Evolutionary conservation across 108 stramenopile species (phyloP).

Genomic region (Cyclotella distinguenda): DNA sequence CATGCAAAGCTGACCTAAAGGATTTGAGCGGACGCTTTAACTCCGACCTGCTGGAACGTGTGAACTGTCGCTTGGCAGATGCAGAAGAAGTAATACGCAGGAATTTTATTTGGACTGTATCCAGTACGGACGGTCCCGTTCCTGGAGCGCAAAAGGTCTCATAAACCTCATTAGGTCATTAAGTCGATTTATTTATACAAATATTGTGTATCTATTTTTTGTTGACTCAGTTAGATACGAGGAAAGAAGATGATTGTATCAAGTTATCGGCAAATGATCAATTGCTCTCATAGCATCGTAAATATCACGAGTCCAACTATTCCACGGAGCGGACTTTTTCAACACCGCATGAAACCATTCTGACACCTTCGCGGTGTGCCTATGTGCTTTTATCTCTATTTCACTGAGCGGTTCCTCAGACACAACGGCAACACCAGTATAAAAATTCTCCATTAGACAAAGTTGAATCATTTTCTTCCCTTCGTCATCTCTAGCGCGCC

Average conservation of each 20-base stretch:
- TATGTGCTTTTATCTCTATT: constrained; percentile 12
- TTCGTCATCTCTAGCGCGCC: constrained; percentile 54
- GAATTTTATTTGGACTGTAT: constrained; percentile 13
- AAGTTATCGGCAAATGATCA: constrained; percentile 71
- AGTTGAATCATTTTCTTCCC: constrained; percentile 51
- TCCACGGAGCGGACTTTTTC: constrained; percentile 73
- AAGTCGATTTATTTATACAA: background rate
- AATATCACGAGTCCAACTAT: constrained; percentile 72
- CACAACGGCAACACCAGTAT: constrained; percentile 39
- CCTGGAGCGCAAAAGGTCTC: too few species aligned
- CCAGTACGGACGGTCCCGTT: background rate
- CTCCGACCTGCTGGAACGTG: background rate
- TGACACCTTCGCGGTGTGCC: constrained; percentile 51
- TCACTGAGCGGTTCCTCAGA: constrained; percentile 31
- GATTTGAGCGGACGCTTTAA: constrained; percentile 18
- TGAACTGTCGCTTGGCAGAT: constrained; percentile 34
- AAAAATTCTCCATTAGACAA: constrained; percentile 64
- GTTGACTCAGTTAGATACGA: background rate
- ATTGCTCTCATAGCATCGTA: constrained; percentile 84
- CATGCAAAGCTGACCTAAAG: constrained; percentile 48
- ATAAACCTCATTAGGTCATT: background rate
- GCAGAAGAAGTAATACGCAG: constrained; percentile 40
- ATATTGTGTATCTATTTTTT: background rate
- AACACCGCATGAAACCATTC: constrained; percentile 72
- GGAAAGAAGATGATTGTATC: background rate